Conservation (phyloP, 2,329 filamentous ascomycete genomes). For the Aureobasidium sp. region DNA sequence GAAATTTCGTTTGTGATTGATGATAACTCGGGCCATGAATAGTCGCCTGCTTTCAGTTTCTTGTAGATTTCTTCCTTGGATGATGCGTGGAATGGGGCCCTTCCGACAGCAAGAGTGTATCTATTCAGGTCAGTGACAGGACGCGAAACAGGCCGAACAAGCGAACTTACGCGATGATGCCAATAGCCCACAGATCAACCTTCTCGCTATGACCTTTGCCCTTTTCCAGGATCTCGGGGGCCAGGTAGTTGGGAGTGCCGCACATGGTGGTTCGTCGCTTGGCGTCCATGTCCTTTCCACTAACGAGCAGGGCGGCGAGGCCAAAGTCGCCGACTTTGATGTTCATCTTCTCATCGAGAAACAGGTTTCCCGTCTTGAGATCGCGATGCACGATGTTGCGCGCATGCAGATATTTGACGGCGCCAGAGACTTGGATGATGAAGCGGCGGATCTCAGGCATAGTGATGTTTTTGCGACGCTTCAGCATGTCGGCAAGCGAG, state of each 20-base stretch:
- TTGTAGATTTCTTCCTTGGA: slow-evolving; percentile 80
- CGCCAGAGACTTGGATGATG: slow-evolving; percentile 88
- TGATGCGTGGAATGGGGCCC: slow-evolving; percentile 89
- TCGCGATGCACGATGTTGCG: slow-evolving; percentile 95
- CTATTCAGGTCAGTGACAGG: slow-evolving; percentile 14
- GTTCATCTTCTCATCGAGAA: slow-evolving; percentile 90
- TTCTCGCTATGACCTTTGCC: slow-evolving; percentile 95
- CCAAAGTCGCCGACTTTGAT: slow-evolving; percentile 98
- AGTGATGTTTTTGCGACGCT: slow-evolving; percentile 79
- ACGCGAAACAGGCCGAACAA: slow-evolving; percentile 43
- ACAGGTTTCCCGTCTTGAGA: slow-evolving; percentile 96
- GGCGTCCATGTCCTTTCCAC: slow-evolving; percentile 79
- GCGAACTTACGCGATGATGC: slow-evolving; percentile 73
- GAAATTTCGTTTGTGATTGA: slow-evolving; percentile 63
- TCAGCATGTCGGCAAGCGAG: slow-evolving; percentile 95
- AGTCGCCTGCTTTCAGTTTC: slow-evolving; percentile 60
- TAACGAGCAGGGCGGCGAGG: slow-evolving; percentile 81
- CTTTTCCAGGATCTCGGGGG: slow-evolving; percentile 91
- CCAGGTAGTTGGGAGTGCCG: slow-evolving; percentile 96
- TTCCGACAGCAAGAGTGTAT: slow-evolving; percentile 93
- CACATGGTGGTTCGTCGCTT: slow-evolving; percentile 83
- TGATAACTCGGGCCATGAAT: slow-evolving; percentile 66
- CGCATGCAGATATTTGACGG: slow-evolving; percentile 95
- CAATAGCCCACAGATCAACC: slow-evolving; percentile 96
- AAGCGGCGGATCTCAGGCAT: slow-evolving; percentile 92